Conservation (phyloP, 768 basidiomycete genomes). For the Russula sp. region DNA sequence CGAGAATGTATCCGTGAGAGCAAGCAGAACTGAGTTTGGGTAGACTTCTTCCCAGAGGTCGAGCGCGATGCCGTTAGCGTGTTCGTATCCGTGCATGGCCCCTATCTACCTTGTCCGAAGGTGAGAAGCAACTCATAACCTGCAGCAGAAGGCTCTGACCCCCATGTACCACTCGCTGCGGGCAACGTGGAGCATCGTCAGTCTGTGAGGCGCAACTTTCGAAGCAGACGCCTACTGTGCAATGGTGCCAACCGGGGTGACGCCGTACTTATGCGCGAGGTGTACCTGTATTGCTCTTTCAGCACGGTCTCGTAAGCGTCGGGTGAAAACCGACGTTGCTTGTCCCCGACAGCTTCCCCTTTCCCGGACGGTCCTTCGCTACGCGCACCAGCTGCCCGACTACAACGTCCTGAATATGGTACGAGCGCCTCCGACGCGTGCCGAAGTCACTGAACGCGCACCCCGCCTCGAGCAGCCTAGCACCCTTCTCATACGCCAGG, state of each 20-base stretch:
- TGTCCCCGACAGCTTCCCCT: constrained; percentile 69
- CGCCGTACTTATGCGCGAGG: constrained; percentile 68
- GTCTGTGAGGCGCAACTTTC: background rate
- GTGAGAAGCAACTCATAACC: background rate
- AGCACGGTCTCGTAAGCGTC: background rate
- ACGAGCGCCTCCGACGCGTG: constrained; percentile 74
- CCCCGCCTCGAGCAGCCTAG: constrained; percentile 51
- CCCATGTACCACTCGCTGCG: constrained; percentile 89
- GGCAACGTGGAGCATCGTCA: constrained; percentile 7
- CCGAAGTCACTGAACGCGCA: constrained; percentile 84
- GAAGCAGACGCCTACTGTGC: constrained; percentile 57
- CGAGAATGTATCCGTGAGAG: constrained; percentile 94
- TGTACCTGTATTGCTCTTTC: constrained; percentile 49
- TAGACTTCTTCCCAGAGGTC: constrained; percentile 84
- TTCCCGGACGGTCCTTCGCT: constrained; percentile 39
- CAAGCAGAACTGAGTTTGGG: constrained; percentile 52
- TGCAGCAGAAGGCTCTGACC: constrained; percentile 35
- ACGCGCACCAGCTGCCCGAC: constrained; percentile 65
- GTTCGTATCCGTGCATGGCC: constrained; percentile 76
- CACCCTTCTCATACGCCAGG: constrained; percentile 66
- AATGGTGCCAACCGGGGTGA: constrained; percentile 72
- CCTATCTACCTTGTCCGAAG: constrained; percentile 53
- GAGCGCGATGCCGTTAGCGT: constrained; percentile 67
- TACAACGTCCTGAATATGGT: constrained; percentile 69
- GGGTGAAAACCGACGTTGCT: constrained; percentile 64